Percentiles rank a stretch among this genome's conserved stretches.
Evolutionary conservation across 2,329 filamentous ascomycete species (phyloP).

Genomic region (Raffaelea deltoideospora): DNA sequence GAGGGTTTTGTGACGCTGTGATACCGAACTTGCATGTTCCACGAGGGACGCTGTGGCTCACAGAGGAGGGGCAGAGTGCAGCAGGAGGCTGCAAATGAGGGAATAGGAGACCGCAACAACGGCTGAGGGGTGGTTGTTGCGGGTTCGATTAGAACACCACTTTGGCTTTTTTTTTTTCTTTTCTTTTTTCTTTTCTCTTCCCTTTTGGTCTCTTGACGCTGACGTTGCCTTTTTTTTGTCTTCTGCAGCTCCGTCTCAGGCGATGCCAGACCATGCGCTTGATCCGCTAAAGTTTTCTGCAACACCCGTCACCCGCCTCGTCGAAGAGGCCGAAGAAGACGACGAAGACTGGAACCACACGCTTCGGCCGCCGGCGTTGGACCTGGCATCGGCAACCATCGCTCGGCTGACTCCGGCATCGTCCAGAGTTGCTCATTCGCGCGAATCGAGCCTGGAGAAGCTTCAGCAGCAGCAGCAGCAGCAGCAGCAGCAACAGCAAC

Average conservation of each 20-base stretch:
- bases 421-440: conserved; percentile 32
- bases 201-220: not conserved
- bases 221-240: too few species aligned
- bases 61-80: not conserved
- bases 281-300: conserved; percentile 37
- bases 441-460: conserved; percentile 44
- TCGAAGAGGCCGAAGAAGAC: conserved; percentile 39
- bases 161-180: not conserved
- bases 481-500: conserved; percentile 2
- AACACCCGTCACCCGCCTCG: conserved; percentile 33
- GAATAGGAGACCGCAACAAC: not conserved
- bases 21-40: too few species aligned
- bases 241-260: conserved; percentile 40
- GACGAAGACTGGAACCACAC: conserved; percentile 36
- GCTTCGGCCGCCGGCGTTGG: conserved; percentile 29
- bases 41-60: too few species aligned
- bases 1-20: too few species aligned
- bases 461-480: conserved; percentile 16
- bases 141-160: too few species aligned
- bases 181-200: not conserved
- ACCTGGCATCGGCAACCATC: conserved; percentile 15
- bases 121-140: not conserved
- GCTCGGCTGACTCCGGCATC: conserved; percentile 3
- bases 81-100: not conserved
- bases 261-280: conserved; percentile 38